These are phyloP conservation scores for Amesomyces nigricolor DNA, from an alignment of 2,329 filamentous ascomycete species.

Conservation along the genomic window DNA sequence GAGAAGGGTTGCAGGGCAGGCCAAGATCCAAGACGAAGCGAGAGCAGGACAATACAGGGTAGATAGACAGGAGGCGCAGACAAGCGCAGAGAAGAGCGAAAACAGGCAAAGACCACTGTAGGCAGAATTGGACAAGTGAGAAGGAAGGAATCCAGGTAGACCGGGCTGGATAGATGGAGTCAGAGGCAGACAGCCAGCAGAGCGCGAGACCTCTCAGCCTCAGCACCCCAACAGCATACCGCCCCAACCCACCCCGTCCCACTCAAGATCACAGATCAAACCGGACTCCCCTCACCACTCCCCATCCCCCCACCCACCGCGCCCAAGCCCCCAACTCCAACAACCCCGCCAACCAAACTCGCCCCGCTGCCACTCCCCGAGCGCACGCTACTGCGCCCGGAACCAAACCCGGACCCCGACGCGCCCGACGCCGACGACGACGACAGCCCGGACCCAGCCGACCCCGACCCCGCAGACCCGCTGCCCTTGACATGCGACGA, in stretches of 20 bases:
- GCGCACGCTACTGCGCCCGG: slow-evolving; percentile 23
- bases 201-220: too few species aligned
- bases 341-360: slow-evolving; percentile 37
- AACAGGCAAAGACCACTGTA: neutral
- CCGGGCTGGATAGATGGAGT: too few species aligned
- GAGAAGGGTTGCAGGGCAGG: too few species aligned
- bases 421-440: slow-evolving; percentile 19
- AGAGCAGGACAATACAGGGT: too few species aligned
- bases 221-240: too few species aligned
- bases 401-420: slow-evolving; percentile 27
- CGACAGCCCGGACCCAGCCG: slow-evolving; percentile 25
- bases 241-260: too few species aligned
- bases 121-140: too few species aligned
- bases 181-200: too few species aligned
- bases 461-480: slow-evolving; percentile 14
- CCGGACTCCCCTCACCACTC: neutral
- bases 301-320: neutral
- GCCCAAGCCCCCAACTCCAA: neutral
- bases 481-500: slow-evolving; percentile 13
- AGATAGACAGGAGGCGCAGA: too few species aligned
- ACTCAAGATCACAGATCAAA: neutral
- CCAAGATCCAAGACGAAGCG: neutral
- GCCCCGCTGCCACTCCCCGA: slow-evolving; percentile 44
- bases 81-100: neutral
- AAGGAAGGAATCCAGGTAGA: too few species aligned